phyloP scores from a whole-genome alignment of 2,329 filamentous ascomycete species.

The Hypoxylon rubiginosum region DNA sequence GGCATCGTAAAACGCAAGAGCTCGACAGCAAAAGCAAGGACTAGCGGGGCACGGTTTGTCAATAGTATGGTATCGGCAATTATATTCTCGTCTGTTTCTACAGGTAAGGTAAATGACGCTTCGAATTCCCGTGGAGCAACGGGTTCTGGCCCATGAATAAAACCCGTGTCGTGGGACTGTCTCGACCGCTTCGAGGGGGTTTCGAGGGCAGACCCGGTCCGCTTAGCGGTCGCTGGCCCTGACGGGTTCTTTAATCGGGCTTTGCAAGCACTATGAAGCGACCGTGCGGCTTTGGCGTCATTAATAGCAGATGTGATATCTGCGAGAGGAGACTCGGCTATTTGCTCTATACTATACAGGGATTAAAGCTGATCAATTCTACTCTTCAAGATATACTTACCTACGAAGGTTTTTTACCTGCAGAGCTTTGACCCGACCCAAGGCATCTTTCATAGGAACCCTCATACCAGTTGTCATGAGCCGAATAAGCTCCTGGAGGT shows the following conservation, averaged over 20 bases:
- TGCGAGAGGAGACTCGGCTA: conserved; percentile 63
- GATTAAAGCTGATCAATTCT: not conserved
- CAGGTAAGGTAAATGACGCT: conserved; percentile 70
- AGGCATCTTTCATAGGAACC: conserved; percentile 69
- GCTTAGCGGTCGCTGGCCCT: conserved; percentile 49
- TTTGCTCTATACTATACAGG: conserved; percentile 64
- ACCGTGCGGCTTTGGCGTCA: conserved; percentile 64
- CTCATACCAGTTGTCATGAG: conserved; percentile 70
- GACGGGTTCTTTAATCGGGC: conserved; percentile 60
- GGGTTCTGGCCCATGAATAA: conserved; percentile 51
- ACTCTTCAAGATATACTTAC: conserved; percentile 56
- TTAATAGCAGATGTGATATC: conserved; percentile 61
- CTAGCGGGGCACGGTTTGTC: conserved; percentile 85
- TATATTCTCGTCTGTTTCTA: conserved; percentile 68
- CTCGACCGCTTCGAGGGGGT: conserved; percentile 54
- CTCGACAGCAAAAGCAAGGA: conserved; percentile 83
- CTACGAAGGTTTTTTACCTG: conserved; percentile 68
- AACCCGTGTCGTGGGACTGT: conserved; percentile 42
- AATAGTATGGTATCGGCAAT: conserved; percentile 71
- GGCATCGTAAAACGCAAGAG: conserved; percentile 86
- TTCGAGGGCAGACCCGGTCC: conserved; percentile 47
- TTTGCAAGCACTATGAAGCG: conserved; percentile 68
- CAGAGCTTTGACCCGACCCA: conserved; percentile 69
- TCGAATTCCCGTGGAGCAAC: conserved; percentile 71
- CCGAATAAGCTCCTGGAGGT: conserved; percentile 72